Evolutionary conservation across 805 yeast species (phyloP).

Genomic region (Brettanomyces naardenensis): DNA sequence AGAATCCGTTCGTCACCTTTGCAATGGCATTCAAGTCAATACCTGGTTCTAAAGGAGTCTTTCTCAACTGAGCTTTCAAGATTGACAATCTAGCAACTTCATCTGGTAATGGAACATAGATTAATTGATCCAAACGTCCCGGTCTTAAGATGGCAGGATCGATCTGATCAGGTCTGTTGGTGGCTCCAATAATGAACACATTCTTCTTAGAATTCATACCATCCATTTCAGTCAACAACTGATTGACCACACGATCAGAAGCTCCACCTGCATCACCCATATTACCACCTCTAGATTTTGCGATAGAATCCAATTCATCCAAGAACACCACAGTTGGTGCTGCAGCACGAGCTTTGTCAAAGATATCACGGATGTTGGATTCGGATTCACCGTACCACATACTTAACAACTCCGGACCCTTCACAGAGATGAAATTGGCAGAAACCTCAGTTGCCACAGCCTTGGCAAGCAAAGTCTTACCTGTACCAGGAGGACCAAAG

Average conservation of each 20-base stretch:
- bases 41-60: constrained; percentile 98
- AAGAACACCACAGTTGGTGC: constrained; percentile 98
- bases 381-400: constrained; percentile 99
- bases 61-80: constrained; percentile 91
- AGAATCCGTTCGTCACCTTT: constrained; percentile 91
- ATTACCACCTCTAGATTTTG: constrained; percentile 92
- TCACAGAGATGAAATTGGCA: constrained; percentile 94
- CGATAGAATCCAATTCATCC: constrained; percentile 97
- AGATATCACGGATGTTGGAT: constrained; percentile 93
- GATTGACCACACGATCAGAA: constrained; percentile 92
- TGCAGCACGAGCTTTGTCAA: constrained; percentile 98
- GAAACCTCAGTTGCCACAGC: constrained; percentile 99
- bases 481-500: constrained; percentile 99
- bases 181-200: constrained; percentile 98
- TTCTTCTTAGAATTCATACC: constrained; percentile 99
- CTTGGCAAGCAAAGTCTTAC: constrained; percentile 96
- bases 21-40: constrained; percentile 84
- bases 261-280: constrained; percentile 96
- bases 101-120: constrained; percentile 97
- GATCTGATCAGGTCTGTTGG: constrained; percentile 98
- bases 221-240: constrained; percentile 95
- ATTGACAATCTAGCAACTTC: constrained; percentile 90
- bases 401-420: constrained; percentile 93
- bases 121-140: constrained; percentile 97
- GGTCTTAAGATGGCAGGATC: constrained; percentile 99